Base-by-base conservation (phyloP, 805 yeast species). In the Saccharomycopsis sp. region DNA sequence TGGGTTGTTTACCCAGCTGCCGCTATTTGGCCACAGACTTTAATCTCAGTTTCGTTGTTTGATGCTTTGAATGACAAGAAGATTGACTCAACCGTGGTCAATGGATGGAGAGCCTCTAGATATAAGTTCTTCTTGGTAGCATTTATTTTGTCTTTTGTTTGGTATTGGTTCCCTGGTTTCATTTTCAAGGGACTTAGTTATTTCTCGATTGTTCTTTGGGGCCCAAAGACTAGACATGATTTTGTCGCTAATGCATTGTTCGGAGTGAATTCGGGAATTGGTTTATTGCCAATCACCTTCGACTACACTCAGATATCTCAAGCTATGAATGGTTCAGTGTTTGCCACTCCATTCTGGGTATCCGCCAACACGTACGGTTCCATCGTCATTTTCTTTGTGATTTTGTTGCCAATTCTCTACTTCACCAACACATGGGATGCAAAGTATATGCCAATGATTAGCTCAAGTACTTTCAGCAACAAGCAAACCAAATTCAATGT, bases 21-120 rank as follows among this genome's bases (percentile, higher is more conserved):
- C n/a, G 80, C 84, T 67, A 76, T 85, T 54, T 87, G 91, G 91
- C 92, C 92, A 2, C 70, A 80, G 1, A 79, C 78, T 64, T 74
- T 87, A 65, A 87, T 84, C 53, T 74, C 83, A 1, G 66, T 81
- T 24, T 82, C 87, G 16, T 76, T 83, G 62, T 75, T 80, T 71
- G 73, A 80, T 66, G 76, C 78, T 69, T 73, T 83, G 68, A 76
- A 73, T 69, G 61, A 75, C 66, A 70, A 20, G 21, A 21, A 37
- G 15, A 40, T 77, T 61, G 74, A 70, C 29, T 76, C 78, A 66
- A 5, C 57, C 2, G 68, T 70, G 4, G 81, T 85, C 37, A 72
- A 81, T 61, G 85, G 86, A 2, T 84, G 89, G 89, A 79, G 71
- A 52, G 77, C 82, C 34, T 74, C 82, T 3, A 72, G 84, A 44